Conservation (phyloP, 1,284 basidiomycete genomes). For the Moesziomyces sp. region DNA sequence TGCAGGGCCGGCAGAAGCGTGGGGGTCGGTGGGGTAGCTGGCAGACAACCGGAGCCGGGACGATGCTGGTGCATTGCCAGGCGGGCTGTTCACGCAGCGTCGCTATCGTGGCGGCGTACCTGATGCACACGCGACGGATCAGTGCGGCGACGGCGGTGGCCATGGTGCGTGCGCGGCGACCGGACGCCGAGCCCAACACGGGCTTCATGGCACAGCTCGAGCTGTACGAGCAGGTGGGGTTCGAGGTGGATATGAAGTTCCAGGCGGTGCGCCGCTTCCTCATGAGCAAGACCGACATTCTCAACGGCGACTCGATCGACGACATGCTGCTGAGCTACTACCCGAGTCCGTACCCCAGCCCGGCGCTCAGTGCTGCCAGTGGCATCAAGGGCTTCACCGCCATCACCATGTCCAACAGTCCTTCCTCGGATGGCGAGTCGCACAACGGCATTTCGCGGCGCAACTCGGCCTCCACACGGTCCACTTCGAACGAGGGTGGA, state of each 20-base stretch:
- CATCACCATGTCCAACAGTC: neutral
- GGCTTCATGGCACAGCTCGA: conserved; percentile 68
- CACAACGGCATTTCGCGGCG: too few species aligned
- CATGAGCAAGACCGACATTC: conserved; percentile 65
- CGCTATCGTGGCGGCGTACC: conserved; percentile 67
- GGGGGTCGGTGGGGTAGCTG: conserved; percentile 46
- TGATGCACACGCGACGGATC: conserved; percentile 65
- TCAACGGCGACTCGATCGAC: conserved; percentile 56
- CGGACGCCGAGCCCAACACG: conserved; percentile 63
- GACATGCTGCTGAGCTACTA: conserved; percentile 68
- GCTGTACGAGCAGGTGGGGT: conserved; percentile 66
- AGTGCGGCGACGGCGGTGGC: conserved; percentile 63
- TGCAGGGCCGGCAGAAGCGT: conserved; percentile 39
- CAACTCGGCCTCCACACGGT: too few species aligned
- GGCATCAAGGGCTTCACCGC: conserved; percentile 28
- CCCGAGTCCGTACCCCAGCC: conserved; percentile 62
- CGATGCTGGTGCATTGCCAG: conserved; percentile 69
- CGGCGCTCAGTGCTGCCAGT: conserved; percentile 20
- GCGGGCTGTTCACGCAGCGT: conserved; percentile 67
- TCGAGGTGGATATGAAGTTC: conserved; percentile 66
- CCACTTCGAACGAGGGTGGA: too few species aligned
- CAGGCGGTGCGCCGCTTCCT: conserved; percentile 67
- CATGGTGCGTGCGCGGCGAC: conserved; percentile 57
- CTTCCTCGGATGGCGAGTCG: conserved; percentile 10
- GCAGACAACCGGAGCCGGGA: conserved; percentile 51